Base-by-base conservation (phyloP, 2,329 filamentous ascomycete species). In the Penicillium psychrosexuale region DNA sequence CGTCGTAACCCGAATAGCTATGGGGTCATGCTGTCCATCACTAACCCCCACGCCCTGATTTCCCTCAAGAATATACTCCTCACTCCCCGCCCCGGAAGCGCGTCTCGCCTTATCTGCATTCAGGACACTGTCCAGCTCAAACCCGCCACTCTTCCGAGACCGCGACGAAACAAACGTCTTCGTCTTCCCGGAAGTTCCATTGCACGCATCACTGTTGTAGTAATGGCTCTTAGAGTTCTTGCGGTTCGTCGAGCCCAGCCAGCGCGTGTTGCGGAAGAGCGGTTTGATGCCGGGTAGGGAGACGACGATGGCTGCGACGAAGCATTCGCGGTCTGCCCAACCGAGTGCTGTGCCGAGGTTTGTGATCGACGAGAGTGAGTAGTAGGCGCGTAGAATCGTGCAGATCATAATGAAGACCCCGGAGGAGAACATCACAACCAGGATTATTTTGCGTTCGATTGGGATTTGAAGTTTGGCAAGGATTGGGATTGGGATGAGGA, bases 331-430 rank as follows among this genome's bases (percentile, higher is more conserved):
- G 9, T 61, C 57, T 13, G 63, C 63, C 64, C 64, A 68, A 36
- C 60, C 61, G 1, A 67, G 56, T 2, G 64, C 66, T 13, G 60
- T 61, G 5, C 56, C 28, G 34, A 66, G 60, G 9, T 51, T 56
- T 12, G 57, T 48, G 36, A 68, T 61, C 22, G 56, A 53, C 8
- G 48, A 48, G 3, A 68, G 55, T 1, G 66, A 68, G 53, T 67
- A 68, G 57, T 65, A 62, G 31, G 61, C 59, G n/a, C 66, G 62
- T 1, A 68, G 60, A 12, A 66, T 51, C 5, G 64, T 58, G 57
- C 60, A 65, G 50, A 67, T 61, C 48, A 68, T 66, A 40, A 68
- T 61, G 61, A 67, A 68, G 11, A 66, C 31, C 3, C 65, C 65
- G 1, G 65, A 68, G n/a, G 58, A 65, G 51, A 68, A 66, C 51